Evolutionary conservation across 2,329 filamentous ascomycete species (phyloP).

Genomic region (Emmonsia crescens): DNA sequence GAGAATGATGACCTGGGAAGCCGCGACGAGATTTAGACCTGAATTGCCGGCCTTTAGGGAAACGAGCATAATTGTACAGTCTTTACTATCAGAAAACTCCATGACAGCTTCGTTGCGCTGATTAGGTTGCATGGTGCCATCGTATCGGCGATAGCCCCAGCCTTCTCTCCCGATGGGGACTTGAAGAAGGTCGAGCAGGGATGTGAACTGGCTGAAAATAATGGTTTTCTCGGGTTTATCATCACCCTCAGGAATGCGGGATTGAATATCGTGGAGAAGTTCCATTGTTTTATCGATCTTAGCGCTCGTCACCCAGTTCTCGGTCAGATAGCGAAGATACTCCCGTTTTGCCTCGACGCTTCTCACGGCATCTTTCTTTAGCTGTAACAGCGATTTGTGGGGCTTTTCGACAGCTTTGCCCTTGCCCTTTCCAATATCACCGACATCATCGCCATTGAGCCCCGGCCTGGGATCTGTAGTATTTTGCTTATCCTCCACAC

Average conservation of each 20-base stretch:
- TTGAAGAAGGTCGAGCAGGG: conserved; percentile 65
- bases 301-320: conserved; percentile 61
- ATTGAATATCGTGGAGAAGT: conserved; percentile 45
- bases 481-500: conserved; percentile 31
- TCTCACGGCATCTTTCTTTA: conserved; percentile 56
- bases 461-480: conserved; percentile 21
- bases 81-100: conserved; percentile 52
- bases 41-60: conserved; percentile 74
- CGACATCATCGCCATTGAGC: conserved; percentile 25
- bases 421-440: conserved; percentile 29
- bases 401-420: conserved; percentile 39
- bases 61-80: conserved; percentile 60
- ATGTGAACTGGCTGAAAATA: conserved; percentile 73
- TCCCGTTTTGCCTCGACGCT: conserved; percentile 55
- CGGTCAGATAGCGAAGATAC: conserved; percentile 58
- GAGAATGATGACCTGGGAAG: conserved; percentile 77
- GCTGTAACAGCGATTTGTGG: conserved; percentile 47
- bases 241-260: conserved; percentile 14
- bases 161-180: conserved; percentile 53
- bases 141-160: conserved; percentile 57
- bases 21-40: conserved; percentile 73
- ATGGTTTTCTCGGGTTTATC: conserved; percentile 61
- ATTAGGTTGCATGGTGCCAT: conserved; percentile 60
- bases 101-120: conserved; percentile 57
- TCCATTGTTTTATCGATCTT: conserved; percentile 62